Evolutionary conservation across 1,284 basidiomycete genomes (phyloP).

Genomic region (Apiotrichum veenhuisii): DNA sequence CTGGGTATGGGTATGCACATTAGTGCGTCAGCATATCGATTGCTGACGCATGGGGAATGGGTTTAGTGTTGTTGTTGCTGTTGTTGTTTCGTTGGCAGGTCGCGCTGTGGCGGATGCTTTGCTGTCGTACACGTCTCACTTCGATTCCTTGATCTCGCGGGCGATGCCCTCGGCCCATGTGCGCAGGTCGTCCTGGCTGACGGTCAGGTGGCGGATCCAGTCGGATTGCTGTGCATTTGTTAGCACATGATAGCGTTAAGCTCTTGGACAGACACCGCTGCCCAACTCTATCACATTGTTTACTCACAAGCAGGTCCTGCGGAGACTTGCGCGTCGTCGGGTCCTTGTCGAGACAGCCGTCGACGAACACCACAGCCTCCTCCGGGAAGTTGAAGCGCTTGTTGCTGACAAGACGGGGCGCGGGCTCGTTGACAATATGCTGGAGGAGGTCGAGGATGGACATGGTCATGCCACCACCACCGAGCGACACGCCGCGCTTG

Average conservation of each 20-base stretch:
- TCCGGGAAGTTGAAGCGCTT: slow-evolving; percentile 54
- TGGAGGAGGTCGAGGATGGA: slow-evolving; percentile 94
- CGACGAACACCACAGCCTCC: slow-evolving; percentile 72
- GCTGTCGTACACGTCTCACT: neutral
- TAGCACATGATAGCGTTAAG: neutral
- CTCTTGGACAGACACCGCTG: too few relatives aligned
- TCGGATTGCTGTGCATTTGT: slow-evolving; percentile 27
- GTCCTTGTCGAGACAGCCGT: slow-evolving; percentile 79
- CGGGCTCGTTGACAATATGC: slow-evolving; percentile 95
- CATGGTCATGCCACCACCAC: slow-evolving; percentile 86
- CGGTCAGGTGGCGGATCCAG: slow-evolving; percentile 37
- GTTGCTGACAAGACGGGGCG: slow-evolving; percentile 66
- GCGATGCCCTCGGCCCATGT: slow-evolving; percentile 30
- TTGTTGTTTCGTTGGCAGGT: neutral
- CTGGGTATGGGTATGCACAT: neutral
- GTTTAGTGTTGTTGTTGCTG: neutral
- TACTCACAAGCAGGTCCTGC: slow-evolving; percentile 65
- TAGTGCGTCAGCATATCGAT: neutral
- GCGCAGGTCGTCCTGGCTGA: slow-evolving; percentile 33
- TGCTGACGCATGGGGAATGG: neutral
- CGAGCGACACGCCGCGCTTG: slow-evolving; percentile 72
- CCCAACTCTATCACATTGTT: neutral
- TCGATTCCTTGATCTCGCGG: neutral
- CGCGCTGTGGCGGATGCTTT: neutral
- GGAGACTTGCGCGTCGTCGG: slow-evolving; percentile 71